phyloP scores from a whole-genome alignment of 2,329 filamentous ascomycete genomes.

The Epichloe gansuensis region DNA sequence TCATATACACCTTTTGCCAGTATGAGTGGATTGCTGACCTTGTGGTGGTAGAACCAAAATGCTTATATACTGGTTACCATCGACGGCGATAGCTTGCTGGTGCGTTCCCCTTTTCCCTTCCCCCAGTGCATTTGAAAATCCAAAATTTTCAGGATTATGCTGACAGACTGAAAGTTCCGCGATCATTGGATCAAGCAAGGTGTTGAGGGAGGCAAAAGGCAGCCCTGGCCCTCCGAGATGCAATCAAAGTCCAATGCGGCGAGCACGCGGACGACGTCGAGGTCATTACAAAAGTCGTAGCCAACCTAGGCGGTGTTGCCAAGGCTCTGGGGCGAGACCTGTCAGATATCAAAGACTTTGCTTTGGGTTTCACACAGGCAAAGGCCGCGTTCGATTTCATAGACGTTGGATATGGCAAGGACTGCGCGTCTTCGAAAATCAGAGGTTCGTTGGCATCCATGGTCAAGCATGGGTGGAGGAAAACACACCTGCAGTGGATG shows the following conservation, averaged over 20 bases:
- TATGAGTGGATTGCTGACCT: background rate
- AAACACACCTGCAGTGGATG: background rate
- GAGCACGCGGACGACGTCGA: slow-evolving; percentile 34
- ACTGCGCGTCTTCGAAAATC: slow-evolving; percentile 48
- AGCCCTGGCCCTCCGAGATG: slow-evolving; percentile 35
- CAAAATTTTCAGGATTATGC: background rate
- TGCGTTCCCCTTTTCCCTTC: slow-evolving; percentile 17
- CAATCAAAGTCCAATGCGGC: slow-evolving; percentile 34
- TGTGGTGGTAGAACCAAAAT: slow-evolving; percentile 33
- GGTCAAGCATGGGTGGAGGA: background rate
- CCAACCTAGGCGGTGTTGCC: slow-evolving; percentile 39
- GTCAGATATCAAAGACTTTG: slow-evolving; percentile 42
- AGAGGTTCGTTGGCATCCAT: slow-evolving; percentile 29
- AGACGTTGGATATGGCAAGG: slow-evolving; percentile 47
- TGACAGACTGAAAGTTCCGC: slow-evolving; percentile 36
- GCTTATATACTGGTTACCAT: slow-evolving; percentile 49
- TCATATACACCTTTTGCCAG: background rate
- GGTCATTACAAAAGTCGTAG: slow-evolving; percentile 43
- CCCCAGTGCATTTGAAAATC: background rate
- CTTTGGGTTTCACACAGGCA: slow-evolving; percentile 46
- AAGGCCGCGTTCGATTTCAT: slow-evolving; percentile 51
- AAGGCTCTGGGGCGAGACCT: slow-evolving; percentile 38
- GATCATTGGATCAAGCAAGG: slow-evolving; percentile 42
- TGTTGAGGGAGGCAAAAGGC: slow-evolving; percentile 42
- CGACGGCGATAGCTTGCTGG: slow-evolving; percentile 51